Percentiles rank a stretch among this genome's conserved stretches.
Conservation (phyloP, 2,329 filamentous ascomycete genomes). For the Trichoderma sp. region DNA sequence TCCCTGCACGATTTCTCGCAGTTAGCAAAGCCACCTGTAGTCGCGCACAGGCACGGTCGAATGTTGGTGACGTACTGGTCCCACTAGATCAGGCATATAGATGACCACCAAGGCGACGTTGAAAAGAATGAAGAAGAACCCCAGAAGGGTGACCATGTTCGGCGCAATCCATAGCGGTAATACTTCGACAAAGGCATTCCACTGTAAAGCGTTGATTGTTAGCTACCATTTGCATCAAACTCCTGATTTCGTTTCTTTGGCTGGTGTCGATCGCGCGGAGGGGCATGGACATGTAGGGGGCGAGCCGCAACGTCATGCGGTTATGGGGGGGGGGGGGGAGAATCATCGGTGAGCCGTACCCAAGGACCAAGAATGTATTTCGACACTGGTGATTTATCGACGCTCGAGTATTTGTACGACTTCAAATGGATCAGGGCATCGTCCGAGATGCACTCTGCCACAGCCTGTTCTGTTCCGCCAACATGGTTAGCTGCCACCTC, state of each 20-base stretch:
- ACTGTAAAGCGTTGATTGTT: conserved; percentile 56
- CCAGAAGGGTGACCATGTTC: conserved; percentile 94
- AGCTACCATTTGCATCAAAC: background rate
- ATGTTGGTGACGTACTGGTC: conserved; percentile 64
- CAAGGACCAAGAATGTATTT: conserved; percentile 94
- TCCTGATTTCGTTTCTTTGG: background rate
- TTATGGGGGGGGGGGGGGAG: background rate
- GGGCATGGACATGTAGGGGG: background rate
- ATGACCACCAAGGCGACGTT: conserved; percentile 77
- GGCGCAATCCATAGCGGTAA: conserved; percentile 95
- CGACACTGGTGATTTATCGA: conserved; percentile 93
- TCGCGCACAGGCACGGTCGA: background rate
- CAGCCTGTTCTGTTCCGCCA: conserved; percentile 47
- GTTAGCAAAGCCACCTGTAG: background rate
- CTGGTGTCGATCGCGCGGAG: background rate
- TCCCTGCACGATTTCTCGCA: conserved; percentile 52
- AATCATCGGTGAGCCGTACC: conserved; percentile 56
- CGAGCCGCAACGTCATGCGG: conserved; percentile 11
- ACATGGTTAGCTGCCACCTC: conserved; percentile 8
- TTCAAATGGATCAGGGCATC: conserved; percentile 89
- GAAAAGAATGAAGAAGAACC: conserved; percentile 88
- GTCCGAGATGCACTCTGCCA: conserved; percentile 77
- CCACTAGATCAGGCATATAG: conserved; percentile 85
- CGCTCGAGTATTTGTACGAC: conserved; percentile 94
- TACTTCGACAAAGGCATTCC: conserved; percentile 93